A percentile compares a stretch with the other conserved stretches of the same genome.
These are phyloP conservation scores for Pilaira anomala DNA, from an alignment of 192 early-diverging fungal genomes.

Conservation along the genomic window DNA sequence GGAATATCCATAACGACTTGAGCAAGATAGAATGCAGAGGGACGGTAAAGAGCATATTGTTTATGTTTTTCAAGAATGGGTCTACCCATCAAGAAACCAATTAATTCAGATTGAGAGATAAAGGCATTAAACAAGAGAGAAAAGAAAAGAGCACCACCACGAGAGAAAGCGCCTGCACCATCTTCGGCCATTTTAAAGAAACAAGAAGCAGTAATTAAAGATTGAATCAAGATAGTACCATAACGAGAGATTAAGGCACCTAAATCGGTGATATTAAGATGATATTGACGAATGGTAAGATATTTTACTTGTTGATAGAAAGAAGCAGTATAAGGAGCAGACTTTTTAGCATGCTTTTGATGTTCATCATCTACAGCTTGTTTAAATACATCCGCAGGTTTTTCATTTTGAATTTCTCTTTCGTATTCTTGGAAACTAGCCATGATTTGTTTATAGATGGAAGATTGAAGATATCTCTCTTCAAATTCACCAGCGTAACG, in stretches of 20 bases:
- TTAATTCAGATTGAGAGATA: constrained; percentile 65
- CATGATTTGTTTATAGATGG: constrained; percentile 38
- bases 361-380: constrained; percentile 56
- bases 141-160: constrained; percentile 77
- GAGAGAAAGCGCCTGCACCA: constrained; percentile 67
- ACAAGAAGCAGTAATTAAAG: constrained; percentile 68
- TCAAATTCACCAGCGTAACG: constrained; percentile 63
- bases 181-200: constrained; percentile 59
- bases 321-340: constrained; percentile 62
- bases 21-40: constrained; percentile 53
- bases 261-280: constrained; percentile 56
- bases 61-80: constrained; percentile 78
- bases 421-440: constrained; percentile 44
- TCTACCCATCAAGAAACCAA: constrained; percentile 67
- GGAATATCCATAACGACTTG: constrained; percentile 55
- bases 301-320: constrained; percentile 60
- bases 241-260: constrained; percentile 52
- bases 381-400: constrained; percentile 34
- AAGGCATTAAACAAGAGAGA: constrained; percentile 49
- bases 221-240: constrained; percentile 56
- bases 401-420: constrained; percentile 24
- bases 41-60: constrained; percentile 63
- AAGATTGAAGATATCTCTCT: constrained; percentile 44
- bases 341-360: constrained; percentile 44
- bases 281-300: constrained; percentile 59